Percentiles rank a stretch among this genome's conserved stretches.
These are phyloP conservation scores for Tylopilus sp. DNA, from an alignment of 768 basidiomycete genomes.

Conservation along the genomic window DNA sequence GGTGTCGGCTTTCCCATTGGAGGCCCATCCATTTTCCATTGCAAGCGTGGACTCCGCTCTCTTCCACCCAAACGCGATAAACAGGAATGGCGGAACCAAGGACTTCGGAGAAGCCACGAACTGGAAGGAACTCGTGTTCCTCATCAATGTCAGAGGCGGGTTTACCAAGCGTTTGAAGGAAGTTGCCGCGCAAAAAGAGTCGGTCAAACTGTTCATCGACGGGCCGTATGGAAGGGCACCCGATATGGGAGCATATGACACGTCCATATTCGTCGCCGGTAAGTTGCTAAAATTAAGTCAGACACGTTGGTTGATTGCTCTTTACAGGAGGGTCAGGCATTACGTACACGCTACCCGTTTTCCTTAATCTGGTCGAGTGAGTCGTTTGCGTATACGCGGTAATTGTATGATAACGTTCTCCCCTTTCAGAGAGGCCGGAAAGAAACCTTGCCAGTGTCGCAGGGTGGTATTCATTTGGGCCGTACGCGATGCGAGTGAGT, in stretches of 20 bases:
- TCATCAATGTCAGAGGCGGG: conserved; percentile 56
- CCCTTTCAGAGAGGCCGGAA: conserved; percentile 21
- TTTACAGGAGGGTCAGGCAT: conserved; percentile 47
- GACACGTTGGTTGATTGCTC: too few species aligned
- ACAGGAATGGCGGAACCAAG: neutral
- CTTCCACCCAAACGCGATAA: conserved; percentile 5
- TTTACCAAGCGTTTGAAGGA: conserved; percentile 52
- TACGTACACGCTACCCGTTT: conserved; percentile 44
- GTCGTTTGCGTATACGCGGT: neutral
- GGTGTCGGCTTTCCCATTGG: conserved; percentile 42
- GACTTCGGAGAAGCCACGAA: neutral
- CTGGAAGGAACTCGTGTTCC: conserved; percentile 49
- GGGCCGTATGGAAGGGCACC: conserved; percentile 55
- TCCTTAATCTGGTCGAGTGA: conserved; percentile 43
- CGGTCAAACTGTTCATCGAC: conserved; percentile 52
- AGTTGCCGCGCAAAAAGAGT: conserved; percentile 26
- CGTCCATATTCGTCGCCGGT: conserved; percentile 51
- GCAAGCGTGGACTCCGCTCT: conserved; percentile 36
- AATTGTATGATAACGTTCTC: neutral
- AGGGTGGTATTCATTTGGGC: conserved; percentile 52
- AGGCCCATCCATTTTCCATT: conserved; percentile 65
- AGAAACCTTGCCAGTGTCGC: conserved; percentile 19
- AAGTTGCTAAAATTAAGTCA: too few species aligned
- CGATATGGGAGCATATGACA: conserved; percentile 39
- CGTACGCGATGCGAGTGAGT: conserved; percentile 44